Percentiles rank a stretch among this genome's conserved stretches.
These are phyloP conservation scores for Boletus tylopilopsis DNA, from an alignment of 768 basidiomycete genomes.

Conservation along the genomic window DNA sequence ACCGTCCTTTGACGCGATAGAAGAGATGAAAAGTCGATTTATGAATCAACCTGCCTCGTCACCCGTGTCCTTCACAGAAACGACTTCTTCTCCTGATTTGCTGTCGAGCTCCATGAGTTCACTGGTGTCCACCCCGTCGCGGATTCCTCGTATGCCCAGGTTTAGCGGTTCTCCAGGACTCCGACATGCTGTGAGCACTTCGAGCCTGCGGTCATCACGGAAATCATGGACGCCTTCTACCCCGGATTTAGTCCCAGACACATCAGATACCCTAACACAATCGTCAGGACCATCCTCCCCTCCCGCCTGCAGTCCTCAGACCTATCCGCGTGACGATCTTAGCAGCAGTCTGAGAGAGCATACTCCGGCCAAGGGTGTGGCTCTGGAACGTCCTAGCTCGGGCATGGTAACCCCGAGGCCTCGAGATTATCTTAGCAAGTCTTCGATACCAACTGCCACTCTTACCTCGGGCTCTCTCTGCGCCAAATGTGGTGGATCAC, in stretches of 20 bases:
- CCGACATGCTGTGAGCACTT: constrained; percentile 26
- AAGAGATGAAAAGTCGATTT: constrained; percentile 63
- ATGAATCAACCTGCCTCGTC: constrained; percentile 33
- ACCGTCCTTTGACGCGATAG: constrained; percentile 48
- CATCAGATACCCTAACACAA: constrained; percentile 54
- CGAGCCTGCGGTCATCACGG: constrained; percentile 26
- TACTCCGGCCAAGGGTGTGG: constrained; percentile 2
- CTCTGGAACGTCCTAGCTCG: constrained; percentile 13
- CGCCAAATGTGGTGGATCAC: constrained; percentile 51
- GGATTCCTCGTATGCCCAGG: constrained; percentile 30
- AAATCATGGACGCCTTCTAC: constrained; percentile 42
- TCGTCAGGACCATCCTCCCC: constrained; percentile 57
- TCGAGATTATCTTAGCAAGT: constrained; percentile 21
- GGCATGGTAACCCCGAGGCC: constrained; percentile 29
- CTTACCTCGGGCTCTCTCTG: constrained; percentile 47
- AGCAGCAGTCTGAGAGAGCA: constrained; percentile 6
- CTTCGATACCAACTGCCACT: constrained; percentile 29
- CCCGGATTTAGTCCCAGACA: constrained; percentile 59
- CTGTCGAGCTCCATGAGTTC: constrained; percentile 14
- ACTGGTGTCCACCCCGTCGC: constrained; percentile 13
- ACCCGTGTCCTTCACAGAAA: constrained; percentile 17
- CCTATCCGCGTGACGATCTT: constrained; percentile 10
- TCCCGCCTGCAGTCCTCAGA: constrained; percentile 34
- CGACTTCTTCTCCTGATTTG: constrained; percentile 12
- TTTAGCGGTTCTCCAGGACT: constrained; percentile 25